Base-by-base conservation (phyloP, 179 eudicot species). In the Silene coronaria region DNA sequence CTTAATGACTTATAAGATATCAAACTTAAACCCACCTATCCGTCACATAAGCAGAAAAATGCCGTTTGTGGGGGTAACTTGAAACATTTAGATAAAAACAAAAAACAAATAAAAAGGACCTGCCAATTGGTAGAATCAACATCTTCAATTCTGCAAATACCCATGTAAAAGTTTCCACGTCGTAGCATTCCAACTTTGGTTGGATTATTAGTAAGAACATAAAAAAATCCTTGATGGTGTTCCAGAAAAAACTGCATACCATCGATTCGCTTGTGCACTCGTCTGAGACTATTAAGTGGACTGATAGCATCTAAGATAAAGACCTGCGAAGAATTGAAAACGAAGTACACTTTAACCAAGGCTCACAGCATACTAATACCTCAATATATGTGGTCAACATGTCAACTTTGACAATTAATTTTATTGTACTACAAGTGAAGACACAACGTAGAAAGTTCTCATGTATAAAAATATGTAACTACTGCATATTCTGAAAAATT, bases 161-260 rank as follows among this genome's bases (percentile, higher is more conserved):
- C 89, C 74, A 95, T 75, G 82, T 87, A 89, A 80, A 86, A 87
- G 17, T 68, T 84, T 82, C 89, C 96, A 80, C 73, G 81, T 13
- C 70, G 73, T 75, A 74, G 82, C 80, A 78, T 84, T 70, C 75
- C 85, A 69, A 61, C 79, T 16, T 80, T 83, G 28, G 67, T 65
- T 12, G 70, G 85, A 80, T 83, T 77, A 83, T 95, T 95, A 46
- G 99, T 92, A 38, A 95, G 90, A 77, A 87, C 84, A 77, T 89
- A 95, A 80, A 90, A 95, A 79, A 81, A 86, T 7, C 95, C 97
- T 76, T 61, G 60, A 76, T 92, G 97, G 83, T 95, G 99, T 80
- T 95, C 99, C 90, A 95, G 64, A 80, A 92, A 94, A 81, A 77
- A 89, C 74, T 87, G 91, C 72, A 95, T 93, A 62, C 87, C 95